Evolutionary conservation across 768 basidiomycete species (phyloP).

Genomic region (Amanita brunnescens): DNA sequence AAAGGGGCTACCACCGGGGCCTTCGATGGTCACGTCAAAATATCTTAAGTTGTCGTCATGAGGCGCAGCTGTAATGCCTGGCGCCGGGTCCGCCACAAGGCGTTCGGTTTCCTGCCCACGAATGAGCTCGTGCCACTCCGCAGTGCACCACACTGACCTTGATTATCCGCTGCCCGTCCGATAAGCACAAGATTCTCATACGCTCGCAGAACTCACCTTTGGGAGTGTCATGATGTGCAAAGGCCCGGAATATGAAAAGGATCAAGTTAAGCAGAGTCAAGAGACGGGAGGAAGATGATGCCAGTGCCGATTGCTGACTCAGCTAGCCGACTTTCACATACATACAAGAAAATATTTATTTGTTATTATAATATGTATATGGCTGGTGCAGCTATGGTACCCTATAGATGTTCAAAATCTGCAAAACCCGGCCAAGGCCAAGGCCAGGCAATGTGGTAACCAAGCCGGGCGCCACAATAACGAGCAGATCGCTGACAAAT

Average conservation of each 20-base stretch:
- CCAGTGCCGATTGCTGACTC: conserved; percentile 1
- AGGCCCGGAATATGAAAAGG: not conserved
- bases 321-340: not conserved
- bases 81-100: conserved; percentile 91
- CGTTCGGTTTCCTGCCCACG: conserved; percentile 87
- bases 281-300: too few relatives aligned
- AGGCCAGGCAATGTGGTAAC: not conserved
- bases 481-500: not conserved
- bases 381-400: too few relatives aligned
- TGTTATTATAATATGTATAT: not conserved
- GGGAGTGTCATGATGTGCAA: conserved; percentile 6
- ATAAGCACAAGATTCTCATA: not conserved
- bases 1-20: conserved; percentile 93
- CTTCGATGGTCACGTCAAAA: conserved; percentile 96
- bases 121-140: not conserved
- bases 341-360: not conserved
- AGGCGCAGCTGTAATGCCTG: conserved; percentile 90
- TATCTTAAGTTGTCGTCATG: conserved; percentile 98
- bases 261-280: not conserved
- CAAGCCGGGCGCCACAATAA: not conserved
- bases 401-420: not conserved
- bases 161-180: conserved; percentile 8
- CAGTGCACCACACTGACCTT: not conserved
- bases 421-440: not conserved
- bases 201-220: not conserved